Base-by-base conservation (phyloP, 192 early-diverging fungal species). In the Gaertneriomyces sp. region DNA sequence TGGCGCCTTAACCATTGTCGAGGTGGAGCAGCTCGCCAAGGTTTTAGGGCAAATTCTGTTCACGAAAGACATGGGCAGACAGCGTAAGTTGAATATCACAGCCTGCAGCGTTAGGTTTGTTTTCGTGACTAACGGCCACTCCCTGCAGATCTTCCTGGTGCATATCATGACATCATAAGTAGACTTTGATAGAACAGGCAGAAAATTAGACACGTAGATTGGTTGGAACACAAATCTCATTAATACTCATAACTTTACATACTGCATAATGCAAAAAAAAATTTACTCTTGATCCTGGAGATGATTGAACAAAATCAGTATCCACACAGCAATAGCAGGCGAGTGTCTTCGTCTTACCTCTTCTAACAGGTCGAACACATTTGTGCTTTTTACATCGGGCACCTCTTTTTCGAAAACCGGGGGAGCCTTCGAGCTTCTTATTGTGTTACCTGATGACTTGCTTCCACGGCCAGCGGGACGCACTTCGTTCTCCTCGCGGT, bases 11-110 rank as follows among this genome's bases (percentile, higher is more conserved):
- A 53, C 60, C 12, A 54, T 71, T 16, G 43, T 51, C 39, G 69
- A 80, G 14, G 66, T 75, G 14, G 42, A 61, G 47, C 60, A 64
- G 6, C 60, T 42, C 6, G 54, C 40, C n/a, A 61, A 64, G 52
- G 43, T 61, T 50, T 76, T 79, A 55, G 71, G 70, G 1, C 64
- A 76, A 49, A 47, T 80, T 39, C 33, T 77, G 56, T 77, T 80
- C 66, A 53, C 58, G 7, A 46, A 9, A 6, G 47, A 38, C 1
- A 73, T 77, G 75, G 43, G 53, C 6, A 42, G 38, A 19, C 63
- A 73, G 54, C 75, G 73, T 62, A 33, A 33, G 25, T 33, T 33
- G 25, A 33, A 33, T 2, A 33, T 33, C 25, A 33, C 25, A 33
- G 2, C 25, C 25, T 33, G 25, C 25, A 33, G 25, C 25, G 25